Evolutionary conservation across 2,329 filamentous ascomycete species (phyloP).

Genomic region (Talaromyces sp.): DNA sequence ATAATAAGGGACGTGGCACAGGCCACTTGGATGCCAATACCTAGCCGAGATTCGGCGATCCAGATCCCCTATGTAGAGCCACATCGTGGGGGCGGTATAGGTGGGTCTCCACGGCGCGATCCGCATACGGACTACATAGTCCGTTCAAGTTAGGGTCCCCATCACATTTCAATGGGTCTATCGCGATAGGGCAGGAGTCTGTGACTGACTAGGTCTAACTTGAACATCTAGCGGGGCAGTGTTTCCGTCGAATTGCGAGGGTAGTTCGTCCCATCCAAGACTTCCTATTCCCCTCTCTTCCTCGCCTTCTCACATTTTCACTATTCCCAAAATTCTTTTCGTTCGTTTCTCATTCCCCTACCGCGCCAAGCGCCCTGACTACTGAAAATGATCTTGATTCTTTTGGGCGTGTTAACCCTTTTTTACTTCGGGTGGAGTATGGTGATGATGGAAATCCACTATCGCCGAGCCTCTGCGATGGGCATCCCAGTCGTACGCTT

Average conservation of each 20-base stretch:
- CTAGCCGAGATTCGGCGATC: too few species aligned
- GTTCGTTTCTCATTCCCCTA: neutral
- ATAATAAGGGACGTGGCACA: too few species aligned
- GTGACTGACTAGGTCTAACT: neutral
- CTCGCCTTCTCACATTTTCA: neutral
- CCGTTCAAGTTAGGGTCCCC: too few species aligned
- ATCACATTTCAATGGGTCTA: too few species aligned
- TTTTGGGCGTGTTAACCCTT: neutral
- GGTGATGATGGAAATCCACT: slow-evolving; percentile 1
- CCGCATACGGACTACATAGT: too few species aligned
- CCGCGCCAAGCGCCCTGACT: neutral
- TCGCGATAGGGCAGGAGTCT: neutral
- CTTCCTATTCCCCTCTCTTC: too few species aligned
- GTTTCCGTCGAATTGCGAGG: neutral
- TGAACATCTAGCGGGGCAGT: neutral
- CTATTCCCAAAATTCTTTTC: neutral
- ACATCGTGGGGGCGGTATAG: too few species aligned
- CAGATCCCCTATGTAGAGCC: too few species aligned
- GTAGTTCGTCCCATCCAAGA: neutral
- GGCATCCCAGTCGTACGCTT: slow-evolving; percentile 1
- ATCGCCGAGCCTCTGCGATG: neutral
- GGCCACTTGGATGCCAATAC: too few species aligned
- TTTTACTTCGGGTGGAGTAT: neutral
- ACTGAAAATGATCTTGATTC: neutral
- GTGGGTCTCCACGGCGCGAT: neutral